Evolutionary conservation across 163 green algal genomes (phyloP).

Genomic region (Smithsoniella earleae): DNA sequence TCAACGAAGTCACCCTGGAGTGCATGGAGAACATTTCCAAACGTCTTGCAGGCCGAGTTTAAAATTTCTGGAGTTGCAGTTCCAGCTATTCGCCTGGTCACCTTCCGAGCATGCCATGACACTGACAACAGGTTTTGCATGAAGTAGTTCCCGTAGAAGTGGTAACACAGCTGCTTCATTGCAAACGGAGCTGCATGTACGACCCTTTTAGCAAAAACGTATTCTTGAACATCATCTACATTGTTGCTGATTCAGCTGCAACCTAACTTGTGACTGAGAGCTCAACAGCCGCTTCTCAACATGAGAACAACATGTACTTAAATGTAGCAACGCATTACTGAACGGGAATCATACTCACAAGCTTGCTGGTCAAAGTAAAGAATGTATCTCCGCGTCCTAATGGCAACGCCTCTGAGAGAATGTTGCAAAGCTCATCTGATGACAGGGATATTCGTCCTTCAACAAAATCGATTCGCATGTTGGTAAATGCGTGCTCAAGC

Average conservation of each 20-base stretch:
- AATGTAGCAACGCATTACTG: not conserved
- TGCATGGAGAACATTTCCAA: not conserved
- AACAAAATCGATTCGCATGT: not conserved
- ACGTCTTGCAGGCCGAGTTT: not conserved
- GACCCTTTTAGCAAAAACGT: too few species aligned
- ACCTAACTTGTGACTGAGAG: too few species aligned
- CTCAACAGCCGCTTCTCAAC: too few species aligned
- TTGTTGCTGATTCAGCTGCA: too few species aligned
- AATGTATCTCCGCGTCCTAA: not conserved
- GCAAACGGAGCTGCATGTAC: constrained; percentile 1
- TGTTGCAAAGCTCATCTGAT: not conserved
- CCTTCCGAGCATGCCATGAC: not conserved
- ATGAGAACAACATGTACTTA: not conserved
- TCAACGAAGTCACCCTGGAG: constrained; percentile 10
- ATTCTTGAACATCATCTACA: too few species aligned
- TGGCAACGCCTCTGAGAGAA: not conserved
- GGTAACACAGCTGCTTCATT: constrained; percentile 14
- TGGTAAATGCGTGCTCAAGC: not conserved
- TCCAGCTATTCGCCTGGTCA: not conserved
- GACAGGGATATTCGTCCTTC: not conserved
- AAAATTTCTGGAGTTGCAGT: constrained; percentile 6
- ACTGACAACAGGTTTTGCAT: not conserved
- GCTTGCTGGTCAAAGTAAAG: not conserved
- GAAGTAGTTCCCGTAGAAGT: constrained; percentile 30
- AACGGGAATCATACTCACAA: not conserved